Conservation (phyloP, 352 stramenopile species). For the Pythium dissimile region DNA sequence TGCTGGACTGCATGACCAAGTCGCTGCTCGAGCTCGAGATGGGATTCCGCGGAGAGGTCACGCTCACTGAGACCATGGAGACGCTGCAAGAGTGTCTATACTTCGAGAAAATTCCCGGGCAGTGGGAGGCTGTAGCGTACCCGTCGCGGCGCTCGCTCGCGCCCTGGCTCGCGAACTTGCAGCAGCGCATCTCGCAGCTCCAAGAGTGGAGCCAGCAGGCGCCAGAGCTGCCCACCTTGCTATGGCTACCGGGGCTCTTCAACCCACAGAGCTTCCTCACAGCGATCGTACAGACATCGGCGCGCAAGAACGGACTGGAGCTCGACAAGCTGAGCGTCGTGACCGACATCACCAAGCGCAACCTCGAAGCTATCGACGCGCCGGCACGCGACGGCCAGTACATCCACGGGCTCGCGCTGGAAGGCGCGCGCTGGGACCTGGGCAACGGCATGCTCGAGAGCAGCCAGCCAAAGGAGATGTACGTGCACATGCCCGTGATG, state of each 20-base stretch:
- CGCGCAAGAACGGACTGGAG: slow-evolving; percentile 74
- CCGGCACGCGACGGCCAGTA: slow-evolving; percentile 89
- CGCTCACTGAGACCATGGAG: slow-evolving; percentile 87
- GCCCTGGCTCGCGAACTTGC: slow-evolving; percentile 83
- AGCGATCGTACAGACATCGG: slow-evolving; percentile 70
- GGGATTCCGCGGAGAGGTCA: slow-evolving; percentile 86
- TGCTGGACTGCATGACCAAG: slow-evolving; percentile 74
- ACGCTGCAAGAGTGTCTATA: slow-evolving; percentile 75
- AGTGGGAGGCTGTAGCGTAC: slow-evolving; percentile 77
- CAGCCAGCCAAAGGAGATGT: slow-evolving; percentile 89
- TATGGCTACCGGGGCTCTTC: slow-evolving; percentile 83
- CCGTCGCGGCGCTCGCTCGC: slow-evolving; percentile 73
- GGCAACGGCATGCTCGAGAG: slow-evolving; percentile 74
- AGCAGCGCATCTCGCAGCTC: slow-evolving; percentile 82
- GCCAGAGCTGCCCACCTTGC: slow-evolving; percentile 72
- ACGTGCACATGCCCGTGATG: slow-evolving; percentile 90
- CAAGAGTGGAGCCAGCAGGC: slow-evolving; percentile 83
- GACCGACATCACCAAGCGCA: slow-evolving; percentile 88
- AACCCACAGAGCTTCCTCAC: slow-evolving; percentile 87
- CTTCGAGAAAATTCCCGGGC: slow-evolving; percentile 62
- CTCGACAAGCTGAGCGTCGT: slow-evolving; percentile 75
- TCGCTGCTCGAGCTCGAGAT: slow-evolving; percentile 83
- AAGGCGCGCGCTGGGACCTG: slow-evolving; percentile 89
- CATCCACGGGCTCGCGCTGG: slow-evolving; percentile 84
- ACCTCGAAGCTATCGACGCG: slow-evolving; percentile 73